Conservation (phyloP, 2,329 filamentous ascomycete species). For the Trichoderma hamatum region DNA sequence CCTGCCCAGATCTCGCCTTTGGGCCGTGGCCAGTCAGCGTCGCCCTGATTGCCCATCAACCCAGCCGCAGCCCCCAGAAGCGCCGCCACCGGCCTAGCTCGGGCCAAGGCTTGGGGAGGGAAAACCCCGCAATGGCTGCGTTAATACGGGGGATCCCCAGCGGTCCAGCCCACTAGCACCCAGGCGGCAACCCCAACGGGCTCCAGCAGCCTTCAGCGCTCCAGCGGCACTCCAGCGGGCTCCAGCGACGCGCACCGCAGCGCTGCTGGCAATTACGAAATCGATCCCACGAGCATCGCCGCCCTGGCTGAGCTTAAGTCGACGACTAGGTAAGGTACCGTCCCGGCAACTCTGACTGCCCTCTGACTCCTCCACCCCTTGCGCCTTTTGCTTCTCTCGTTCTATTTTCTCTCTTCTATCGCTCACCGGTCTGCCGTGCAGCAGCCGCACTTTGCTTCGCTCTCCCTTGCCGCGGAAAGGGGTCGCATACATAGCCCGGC, state of each 20-base stretch:
- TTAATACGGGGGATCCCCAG: constrained; percentile 17
- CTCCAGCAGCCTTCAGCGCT: constrained; percentile 8
- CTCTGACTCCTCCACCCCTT: constrained; percentile 15
- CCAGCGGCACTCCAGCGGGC: no score
- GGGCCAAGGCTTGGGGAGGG: constrained; percentile 7
- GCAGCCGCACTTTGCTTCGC: constrained; percentile 11
- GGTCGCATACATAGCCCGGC: constrained; percentile 7
- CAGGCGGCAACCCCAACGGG: constrained; percentile 5
- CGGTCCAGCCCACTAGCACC: constrained; percentile 14
- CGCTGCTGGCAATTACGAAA: constrained; percentile 15
- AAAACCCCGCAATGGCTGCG: constrained; percentile 20
- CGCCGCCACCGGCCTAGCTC: constrained; percentile 20
- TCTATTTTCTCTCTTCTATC: not conserved
- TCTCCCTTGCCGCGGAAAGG: constrained; percentile 10
- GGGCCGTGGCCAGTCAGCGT: constrained; percentile 28
- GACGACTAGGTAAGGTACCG: constrained; percentile 22
- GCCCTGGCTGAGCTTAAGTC: constrained; percentile 16
- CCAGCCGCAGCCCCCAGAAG: constrained; percentile 2
- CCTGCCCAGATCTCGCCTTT: constrained; percentile 10
- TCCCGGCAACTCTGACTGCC: not conserved
- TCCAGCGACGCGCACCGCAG: not conserved
- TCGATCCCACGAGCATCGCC: constrained; percentile 7
- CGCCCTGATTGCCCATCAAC: constrained; percentile 20
- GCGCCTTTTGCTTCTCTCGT: constrained; percentile 22
- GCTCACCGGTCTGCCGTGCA: not conserved